phyloP scores from a whole-genome alignment of 2,329 filamentous ascomycete species.

The Pseudocercospora fijiensis region DNA sequence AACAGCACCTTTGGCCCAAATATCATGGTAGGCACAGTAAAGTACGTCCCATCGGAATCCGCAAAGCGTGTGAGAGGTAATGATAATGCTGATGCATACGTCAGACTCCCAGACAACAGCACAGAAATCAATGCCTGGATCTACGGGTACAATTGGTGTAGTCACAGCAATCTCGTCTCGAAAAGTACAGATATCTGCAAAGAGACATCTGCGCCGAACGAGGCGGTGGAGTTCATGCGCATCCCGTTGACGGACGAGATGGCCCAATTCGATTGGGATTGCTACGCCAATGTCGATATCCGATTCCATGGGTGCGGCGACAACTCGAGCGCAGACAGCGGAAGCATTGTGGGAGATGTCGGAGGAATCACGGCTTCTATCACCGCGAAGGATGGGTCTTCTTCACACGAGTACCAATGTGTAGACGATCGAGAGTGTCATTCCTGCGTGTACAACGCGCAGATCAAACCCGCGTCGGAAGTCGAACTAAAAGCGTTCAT shows the following conservation, averaged over 20 bases:
- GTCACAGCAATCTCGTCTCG: conserved; percentile 14
- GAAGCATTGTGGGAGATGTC: background rate
- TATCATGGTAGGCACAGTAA: conserved; percentile 8
- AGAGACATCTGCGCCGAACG: background rate
- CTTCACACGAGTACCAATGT: conserved; percentile 9
- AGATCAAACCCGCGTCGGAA: conserved; percentile 6
- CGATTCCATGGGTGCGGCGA: conserved; percentile 8
- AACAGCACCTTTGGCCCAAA: conserved; percentile 11
- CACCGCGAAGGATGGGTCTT: conserved; percentile 5
- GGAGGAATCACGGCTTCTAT: background rate
- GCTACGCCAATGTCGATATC: conserved; percentile 18
- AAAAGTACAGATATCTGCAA: conserved; percentile 14
- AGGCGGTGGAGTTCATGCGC: conserved; percentile 15
- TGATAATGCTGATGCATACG: background rate
- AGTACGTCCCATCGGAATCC: background rate
- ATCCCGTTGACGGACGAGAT: conserved; percentile 14
- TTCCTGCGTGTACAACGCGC: conserved; percentile 12
- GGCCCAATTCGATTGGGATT: conserved; percentile 13
- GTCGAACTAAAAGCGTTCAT: conserved; percentile 11
- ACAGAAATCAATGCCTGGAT: conserved; percentile 16
- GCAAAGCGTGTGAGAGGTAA: background rate
- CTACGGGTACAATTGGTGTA: conserved; percentile 17
- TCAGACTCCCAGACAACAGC: conserved; percentile 9
- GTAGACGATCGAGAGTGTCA: conserved; percentile 9
- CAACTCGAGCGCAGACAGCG: background rate